Conservation (phyloP, 2,329 filamentous ascomycete genomes). For the Claviceps cyperi region DNA sequence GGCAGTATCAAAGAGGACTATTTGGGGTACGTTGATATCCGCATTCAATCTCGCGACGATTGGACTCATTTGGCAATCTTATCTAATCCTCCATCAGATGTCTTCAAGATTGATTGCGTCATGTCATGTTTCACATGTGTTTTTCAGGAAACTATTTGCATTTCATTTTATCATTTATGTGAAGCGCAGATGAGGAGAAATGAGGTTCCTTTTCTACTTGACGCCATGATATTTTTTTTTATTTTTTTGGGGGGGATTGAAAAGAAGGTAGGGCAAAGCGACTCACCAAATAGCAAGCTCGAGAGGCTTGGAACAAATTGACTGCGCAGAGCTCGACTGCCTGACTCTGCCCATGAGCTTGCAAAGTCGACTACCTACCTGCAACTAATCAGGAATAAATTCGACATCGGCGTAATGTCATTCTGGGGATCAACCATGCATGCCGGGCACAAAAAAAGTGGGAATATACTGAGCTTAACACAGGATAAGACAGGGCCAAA, state of each 20-base stretch:
- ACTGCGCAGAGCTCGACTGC: neutral
- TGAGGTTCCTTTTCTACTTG: neutral
- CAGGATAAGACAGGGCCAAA: neutral
- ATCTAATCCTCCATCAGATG: conserved; percentile 11
- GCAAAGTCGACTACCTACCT: neutral
- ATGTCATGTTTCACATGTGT: neutral
- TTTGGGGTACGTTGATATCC: conserved; percentile 39
- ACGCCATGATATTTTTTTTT: neutral
- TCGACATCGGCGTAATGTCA: neutral
- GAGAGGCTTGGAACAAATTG: neutral
- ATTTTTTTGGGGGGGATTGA: neutral
- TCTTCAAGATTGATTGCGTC: conserved; percentile 9
- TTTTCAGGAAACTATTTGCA: neutral
- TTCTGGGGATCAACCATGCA: neutral
- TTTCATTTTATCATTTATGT: neutral
- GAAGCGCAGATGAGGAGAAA: neutral
- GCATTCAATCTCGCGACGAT: neutral
- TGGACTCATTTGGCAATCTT: neutral
- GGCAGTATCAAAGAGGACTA: conserved; percentile 88
- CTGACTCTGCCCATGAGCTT: neutral
- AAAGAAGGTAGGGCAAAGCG: neutral
- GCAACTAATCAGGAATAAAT: neutral
- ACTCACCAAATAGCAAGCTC: neutral
- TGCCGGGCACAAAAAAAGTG: neutral
- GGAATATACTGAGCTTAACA: neutral